Evolutionary conservation across 1,284 basidiomycete genomes (phyloP).

Genomic region (Serendipita sp.): DNA sequence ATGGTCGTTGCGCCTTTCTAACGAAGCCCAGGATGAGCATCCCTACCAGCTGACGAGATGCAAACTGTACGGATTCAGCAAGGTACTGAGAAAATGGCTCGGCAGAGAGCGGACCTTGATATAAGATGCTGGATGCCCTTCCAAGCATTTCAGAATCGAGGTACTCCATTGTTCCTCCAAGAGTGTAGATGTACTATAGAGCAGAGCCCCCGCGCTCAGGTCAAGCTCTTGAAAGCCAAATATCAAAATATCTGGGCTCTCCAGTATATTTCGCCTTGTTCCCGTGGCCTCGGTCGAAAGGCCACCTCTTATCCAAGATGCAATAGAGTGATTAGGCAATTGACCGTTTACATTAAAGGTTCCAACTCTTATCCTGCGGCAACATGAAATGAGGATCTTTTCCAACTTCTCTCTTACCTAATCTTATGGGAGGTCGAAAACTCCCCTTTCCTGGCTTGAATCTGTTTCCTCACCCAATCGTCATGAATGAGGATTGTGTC

Average conservation of each 20-base stretch:
- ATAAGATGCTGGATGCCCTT: slow-evolving; percentile 47
- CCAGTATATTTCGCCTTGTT: background rate
- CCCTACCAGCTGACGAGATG: slow-evolving; percentile 62
- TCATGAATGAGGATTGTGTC: slow-evolving; percentile 46
- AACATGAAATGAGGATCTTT: slow-evolving; percentile 4
- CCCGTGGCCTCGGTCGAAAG: background rate
- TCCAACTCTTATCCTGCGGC: slow-evolving; percentile 43
- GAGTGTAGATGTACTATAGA: slow-evolving; percentile 44
- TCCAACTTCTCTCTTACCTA: slow-evolving; percentile 14
- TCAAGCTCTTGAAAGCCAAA: slow-evolving; percentile 67
- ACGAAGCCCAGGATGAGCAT: slow-evolving; percentile 55
- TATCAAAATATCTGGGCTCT: slow-evolving; percentile 49
- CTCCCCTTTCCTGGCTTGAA: slow-evolving; percentile 16
- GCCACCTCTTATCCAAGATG: slow-evolving; percentile 30
- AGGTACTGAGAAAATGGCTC: background rate
- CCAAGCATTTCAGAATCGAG: slow-evolving; percentile 49
- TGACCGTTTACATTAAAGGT: slow-evolving; percentile 72
- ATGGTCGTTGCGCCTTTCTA: slow-evolving; percentile 33
- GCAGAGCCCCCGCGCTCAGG: slow-evolving; percentile 53
- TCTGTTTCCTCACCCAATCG: slow-evolving; percentile 40
- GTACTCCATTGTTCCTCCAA: slow-evolving; percentile 55
- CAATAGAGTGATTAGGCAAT: slow-evolving; percentile 51
- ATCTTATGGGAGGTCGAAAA: slow-evolving; percentile 14
- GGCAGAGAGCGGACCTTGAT: slow-evolving; percentile 37
- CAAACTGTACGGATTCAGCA: slow-evolving; percentile 29